A percentile compares a stretch with the other conserved stretches of the same genome.
phyloP scores from a whole-genome alignment of 768 basidiomycete species.

The Boletus bicolor region DNA sequence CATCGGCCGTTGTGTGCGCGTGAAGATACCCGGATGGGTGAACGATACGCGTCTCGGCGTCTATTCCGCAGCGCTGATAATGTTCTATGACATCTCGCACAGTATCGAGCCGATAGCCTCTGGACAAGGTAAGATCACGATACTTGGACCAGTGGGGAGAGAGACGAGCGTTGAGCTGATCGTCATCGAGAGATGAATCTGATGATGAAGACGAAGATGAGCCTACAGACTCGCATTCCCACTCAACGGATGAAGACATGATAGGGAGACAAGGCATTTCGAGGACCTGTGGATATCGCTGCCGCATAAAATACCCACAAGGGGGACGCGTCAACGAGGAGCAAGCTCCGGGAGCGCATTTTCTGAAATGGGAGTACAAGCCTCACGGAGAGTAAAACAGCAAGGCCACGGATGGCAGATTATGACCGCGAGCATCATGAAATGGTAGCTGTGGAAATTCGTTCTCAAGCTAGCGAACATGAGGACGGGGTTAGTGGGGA shows the following conservation, averaged over 20 bases:
- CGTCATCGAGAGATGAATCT: slow-evolving; percentile 49
- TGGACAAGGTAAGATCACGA: slow-evolving; percentile 40
- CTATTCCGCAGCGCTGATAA: slow-evolving; percentile 40
- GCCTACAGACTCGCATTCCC: slow-evolving; percentile 21
- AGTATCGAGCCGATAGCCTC: slow-evolving; percentile 67
- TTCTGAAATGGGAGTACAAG: background rate
- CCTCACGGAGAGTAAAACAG: background rate
- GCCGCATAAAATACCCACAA: slow-evolving; percentile 14
- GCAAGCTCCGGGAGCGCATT: background rate
- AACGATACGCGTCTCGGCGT: slow-evolving; percentile 13
- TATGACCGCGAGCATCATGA: background rate
- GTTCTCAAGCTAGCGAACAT: slow-evolving; percentile 1
- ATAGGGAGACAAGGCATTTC: slow-evolving; percentile 47
- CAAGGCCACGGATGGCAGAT: background rate
- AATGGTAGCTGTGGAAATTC: background rate
- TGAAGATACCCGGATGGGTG: slow-evolving; percentile 35
- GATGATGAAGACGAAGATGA: slow-evolving; percentile 46
- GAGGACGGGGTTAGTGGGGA: background rate
- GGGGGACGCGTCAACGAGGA: background rate
- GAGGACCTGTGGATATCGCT: background rate
- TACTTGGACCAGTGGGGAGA: slow-evolving; percentile 63
- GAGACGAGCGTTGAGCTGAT: slow-evolving; percentile 54
- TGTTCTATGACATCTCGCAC: slow-evolving; percentile 61
- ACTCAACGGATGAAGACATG: slow-evolving; percentile 66
- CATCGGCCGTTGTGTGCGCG: slow-evolving; percentile 37